phyloP scores from a whole-genome alignment of 2,329 filamentous ascomycete genomes.

The Fusarium sp. region DNA sequence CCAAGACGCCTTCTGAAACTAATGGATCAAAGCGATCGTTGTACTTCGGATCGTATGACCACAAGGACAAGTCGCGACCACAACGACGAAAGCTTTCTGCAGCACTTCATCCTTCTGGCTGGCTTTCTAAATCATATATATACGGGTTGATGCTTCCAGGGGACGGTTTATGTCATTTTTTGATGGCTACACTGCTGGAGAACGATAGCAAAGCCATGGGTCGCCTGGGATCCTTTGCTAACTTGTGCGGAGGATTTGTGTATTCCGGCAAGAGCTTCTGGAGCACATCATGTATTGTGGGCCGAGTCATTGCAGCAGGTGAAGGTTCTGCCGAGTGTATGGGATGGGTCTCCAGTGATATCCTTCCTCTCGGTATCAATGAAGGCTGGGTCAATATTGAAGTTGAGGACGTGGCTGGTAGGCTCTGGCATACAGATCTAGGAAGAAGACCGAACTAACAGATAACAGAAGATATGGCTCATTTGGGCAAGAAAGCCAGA shows the following conservation, averaged over 20 bases:
- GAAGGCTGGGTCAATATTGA: slow-evolving; percentile 71
- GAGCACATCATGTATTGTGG: slow-evolving; percentile 74
- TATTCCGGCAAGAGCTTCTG: slow-evolving; percentile 74
- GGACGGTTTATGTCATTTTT: slow-evolving; percentile 69
- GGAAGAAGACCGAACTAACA: slow-evolving; percentile 19
- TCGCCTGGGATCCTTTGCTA: slow-evolving; percentile 69
- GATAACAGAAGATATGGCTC: slow-evolving; percentile 59
- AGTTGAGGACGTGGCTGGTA: slow-evolving; percentile 64
- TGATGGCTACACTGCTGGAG: slow-evolving; percentile 74
- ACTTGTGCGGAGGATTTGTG: slow-evolving; percentile 72
- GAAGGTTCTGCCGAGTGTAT: slow-evolving; percentile 72
- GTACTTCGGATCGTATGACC: slow-evolving; percentile 59
- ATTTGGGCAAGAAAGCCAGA: slow-evolving; percentile 65
- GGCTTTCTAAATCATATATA: slow-evolving; percentile 75
- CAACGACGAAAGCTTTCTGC: slow-evolving; percentile 67
- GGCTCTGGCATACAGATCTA: slow-evolving; percentile 33
- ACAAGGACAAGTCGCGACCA: slow-evolving; percentile 50
- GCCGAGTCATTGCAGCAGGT: slow-evolving; percentile 71
- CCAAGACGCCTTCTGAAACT: slow-evolving; percentile 51
- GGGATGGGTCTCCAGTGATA: slow-evolving; percentile 74
- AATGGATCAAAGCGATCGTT: slow-evolving; percentile 55
- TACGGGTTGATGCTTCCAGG: slow-evolving; percentile 74
- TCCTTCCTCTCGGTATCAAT: slow-evolving; percentile 61
- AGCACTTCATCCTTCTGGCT: slow-evolving; percentile 68
- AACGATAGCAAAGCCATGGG: slow-evolving; percentile 69